phyloP scores from a whole-genome alignment of 345 rosid species.

The Zanthoxylum bungeanum region DNA sequence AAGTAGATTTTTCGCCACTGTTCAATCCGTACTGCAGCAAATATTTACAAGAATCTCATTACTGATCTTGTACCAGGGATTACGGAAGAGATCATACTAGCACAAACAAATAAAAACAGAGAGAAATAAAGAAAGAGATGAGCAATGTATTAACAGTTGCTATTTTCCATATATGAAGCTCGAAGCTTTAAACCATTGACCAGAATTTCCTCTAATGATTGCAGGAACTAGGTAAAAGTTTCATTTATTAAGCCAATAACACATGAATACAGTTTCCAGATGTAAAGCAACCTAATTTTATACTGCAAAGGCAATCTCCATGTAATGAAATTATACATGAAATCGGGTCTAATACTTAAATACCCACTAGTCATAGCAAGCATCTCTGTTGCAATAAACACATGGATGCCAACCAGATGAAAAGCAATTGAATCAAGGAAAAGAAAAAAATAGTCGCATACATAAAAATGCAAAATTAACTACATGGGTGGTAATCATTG shows the following conservation, averaged over 20 bases:
- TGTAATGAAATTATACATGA: not conserved
- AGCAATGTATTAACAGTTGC: not conserved
- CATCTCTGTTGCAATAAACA: not conserved
- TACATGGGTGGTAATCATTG: not conserved
- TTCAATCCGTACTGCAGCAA: slow-evolving; percentile 57
- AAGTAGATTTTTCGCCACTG: slow-evolving; percentile 25
- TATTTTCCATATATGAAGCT: not conserved
- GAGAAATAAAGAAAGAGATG: not conserved
- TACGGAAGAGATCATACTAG: not conserved
- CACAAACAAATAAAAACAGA: not conserved
- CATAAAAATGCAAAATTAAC: not conserved
- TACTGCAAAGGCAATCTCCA: not conserved
- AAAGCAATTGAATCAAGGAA: not conserved
- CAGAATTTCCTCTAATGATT: not conserved
- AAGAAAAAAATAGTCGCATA: not conserved
- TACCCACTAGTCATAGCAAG: not conserved
- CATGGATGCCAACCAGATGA: not conserved
- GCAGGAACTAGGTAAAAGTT: not conserved
- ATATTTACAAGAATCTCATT: slow-evolving; percentile 2
- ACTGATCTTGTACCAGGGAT: not conserved
- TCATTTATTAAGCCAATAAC: not conserved
- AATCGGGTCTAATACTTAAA: not conserved
- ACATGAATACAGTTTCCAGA: not conserved
- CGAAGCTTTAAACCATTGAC: not conserved
- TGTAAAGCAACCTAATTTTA: not conserved